Conservation (phyloP, 441 rosid species). For the Aleurites moluccanus region DNA sequence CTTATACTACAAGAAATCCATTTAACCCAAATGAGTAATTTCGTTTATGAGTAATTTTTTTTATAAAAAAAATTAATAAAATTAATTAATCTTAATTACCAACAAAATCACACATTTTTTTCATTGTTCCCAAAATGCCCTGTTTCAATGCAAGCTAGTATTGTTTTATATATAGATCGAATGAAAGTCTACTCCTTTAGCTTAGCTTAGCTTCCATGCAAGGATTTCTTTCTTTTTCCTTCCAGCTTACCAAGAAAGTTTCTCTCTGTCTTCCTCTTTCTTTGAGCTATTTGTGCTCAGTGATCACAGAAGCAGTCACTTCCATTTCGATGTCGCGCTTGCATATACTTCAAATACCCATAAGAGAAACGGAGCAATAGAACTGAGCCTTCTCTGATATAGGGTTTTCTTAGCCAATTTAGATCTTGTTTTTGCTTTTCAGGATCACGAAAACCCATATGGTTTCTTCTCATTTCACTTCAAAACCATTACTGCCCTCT, state of each 20-base stretch:
- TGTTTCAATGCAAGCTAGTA: neutral
- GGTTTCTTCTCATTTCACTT: conserved; percentile 21
- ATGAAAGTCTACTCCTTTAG: neutral
- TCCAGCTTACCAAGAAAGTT: neutral
- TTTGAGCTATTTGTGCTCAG: neutral
- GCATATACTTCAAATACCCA: conserved; percentile 7
- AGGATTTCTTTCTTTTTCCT: neutral
- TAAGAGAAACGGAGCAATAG: neutral
- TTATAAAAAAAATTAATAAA: neutral
- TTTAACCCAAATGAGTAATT: neutral
- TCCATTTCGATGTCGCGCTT: conserved; percentile 5
- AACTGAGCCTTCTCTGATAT: conserved; percentile 6
- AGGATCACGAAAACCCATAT: neutral
- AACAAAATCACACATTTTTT: neutral
- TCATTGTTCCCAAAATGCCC: conserved; percentile 3
- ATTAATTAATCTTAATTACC: neutral
- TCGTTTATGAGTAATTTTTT: too few species aligned
- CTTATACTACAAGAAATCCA: conserved; percentile 7
- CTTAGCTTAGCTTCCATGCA: conserved; percentile 25
- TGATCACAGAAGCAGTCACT: neutral
- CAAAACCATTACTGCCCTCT: neutral
- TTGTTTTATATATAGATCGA: neutral
- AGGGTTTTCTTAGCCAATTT: neutral
- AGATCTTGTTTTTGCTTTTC: conserved; percentile 11
- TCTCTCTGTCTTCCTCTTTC: conserved; percentile 5